These are phyloP conservation scores for Rosa multiflora DNA, from an alignment of 306 rosid genomes.

Conservation along the genomic window DNA sequence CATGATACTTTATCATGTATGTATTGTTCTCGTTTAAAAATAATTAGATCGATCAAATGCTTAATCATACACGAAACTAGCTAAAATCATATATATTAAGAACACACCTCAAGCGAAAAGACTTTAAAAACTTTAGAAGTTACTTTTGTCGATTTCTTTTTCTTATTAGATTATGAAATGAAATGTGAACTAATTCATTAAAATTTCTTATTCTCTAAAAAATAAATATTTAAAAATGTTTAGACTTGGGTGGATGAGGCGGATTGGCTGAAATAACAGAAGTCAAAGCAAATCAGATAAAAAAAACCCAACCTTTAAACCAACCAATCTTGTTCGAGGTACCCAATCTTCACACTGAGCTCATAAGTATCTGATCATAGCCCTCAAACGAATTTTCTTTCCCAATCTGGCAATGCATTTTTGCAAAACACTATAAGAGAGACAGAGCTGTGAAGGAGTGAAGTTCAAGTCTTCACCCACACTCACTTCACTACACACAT, in stretches of 20 bases:
- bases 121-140: no score
- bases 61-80: no score
- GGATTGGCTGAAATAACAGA: background rate
- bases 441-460: slow-evolving; percentile 32
- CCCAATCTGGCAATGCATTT: slow-evolving; percentile 33
- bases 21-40: no score
- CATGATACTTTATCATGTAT: no score
- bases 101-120: no score
- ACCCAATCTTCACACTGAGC: slow-evolving; percentile 7
- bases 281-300: background rate
- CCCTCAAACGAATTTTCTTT: slow-evolving; percentile 36
- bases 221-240: background rate
- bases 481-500: slow-evolving; percentile 4
- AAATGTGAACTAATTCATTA: no score
- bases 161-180: no score
- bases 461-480: slow-evolving; percentile 37
- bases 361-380: slow-evolving; percentile 39
- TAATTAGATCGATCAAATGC: no score
- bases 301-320: background rate
- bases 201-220: background rate
- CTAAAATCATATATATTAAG: no score
- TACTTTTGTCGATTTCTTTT: no score
- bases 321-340: slow-evolving; percentile 31
- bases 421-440: slow-evolving; percentile 27
- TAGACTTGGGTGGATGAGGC: background rate